A percentile compares a stretch with the other conserved stretches of the same genome.
phyloP scores from a whole-genome alignment of 306 rosid species.

The Lablab purpureus region DNA sequence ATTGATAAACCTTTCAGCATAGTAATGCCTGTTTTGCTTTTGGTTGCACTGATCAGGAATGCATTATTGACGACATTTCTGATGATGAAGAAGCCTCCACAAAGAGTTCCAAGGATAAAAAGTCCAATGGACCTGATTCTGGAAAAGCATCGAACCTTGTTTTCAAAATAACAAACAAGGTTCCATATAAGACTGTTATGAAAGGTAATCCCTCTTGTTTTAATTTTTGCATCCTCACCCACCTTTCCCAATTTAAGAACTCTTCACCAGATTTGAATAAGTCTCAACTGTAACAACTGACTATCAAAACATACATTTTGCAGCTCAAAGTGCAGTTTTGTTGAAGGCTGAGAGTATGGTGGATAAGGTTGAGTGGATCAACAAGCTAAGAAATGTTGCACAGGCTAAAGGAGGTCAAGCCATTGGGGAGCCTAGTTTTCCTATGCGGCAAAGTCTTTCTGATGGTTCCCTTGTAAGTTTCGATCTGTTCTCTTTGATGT shows the following conservation, averaged over 20 bases:
- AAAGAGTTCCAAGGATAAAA: constrained; percentile 66
- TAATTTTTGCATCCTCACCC: constrained; percentile 7
- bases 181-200: constrained; percentile 66
- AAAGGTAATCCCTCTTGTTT: constrained; percentile 49
- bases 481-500: constrained; percentile 31
- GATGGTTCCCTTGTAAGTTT: constrained; percentile 67
- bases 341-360: constrained; percentile 66
- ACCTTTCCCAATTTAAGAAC: constrained; percentile 10
- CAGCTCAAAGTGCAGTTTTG: constrained; percentile 68
- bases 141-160: constrained; percentile 57
- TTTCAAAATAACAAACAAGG: constrained; percentile 65
- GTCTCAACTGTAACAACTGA: constrained; percentile 14
- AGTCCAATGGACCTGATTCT: constrained; percentile 65
- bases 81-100: constrained; percentile 61
- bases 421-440: constrained; percentile 54
- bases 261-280: constrained; percentile 38
- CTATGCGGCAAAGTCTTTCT: constrained; percentile 66
- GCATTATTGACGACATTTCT: constrained; percentile 63
- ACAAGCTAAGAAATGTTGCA: constrained; percentile 57
- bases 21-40: constrained; percentile 39
- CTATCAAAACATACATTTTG: constrained; percentile 43
- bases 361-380: constrained; percentile 69
- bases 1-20: constrained; percentile 21
- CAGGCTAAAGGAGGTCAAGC: constrained; percentile 58
- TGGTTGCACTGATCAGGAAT: constrained; percentile 54